A percentile compares a stretch with the other conserved stretches of the same genome.
These are phyloP conservation scores for Reutealis trisperma DNA, from an alignment of 345 rosid species.

Conservation along the genomic window DNA sequence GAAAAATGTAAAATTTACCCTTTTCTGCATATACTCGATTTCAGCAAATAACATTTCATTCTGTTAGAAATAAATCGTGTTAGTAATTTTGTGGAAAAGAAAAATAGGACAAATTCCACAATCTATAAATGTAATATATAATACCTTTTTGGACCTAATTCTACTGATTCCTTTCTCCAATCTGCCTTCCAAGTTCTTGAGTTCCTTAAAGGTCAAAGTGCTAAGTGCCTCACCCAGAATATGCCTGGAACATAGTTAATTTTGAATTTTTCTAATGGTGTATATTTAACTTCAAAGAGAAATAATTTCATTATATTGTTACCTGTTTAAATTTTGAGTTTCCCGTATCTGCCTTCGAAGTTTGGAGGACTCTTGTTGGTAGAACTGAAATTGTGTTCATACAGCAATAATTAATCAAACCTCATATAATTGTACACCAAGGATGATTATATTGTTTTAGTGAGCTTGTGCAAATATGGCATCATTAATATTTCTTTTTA, in stretches of 20 bases:
- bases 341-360: conserved; percentile 26
- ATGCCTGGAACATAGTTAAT: conserved; percentile 10
- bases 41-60: conserved; percentile 30
- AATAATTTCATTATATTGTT: background rate
- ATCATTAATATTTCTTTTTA: too few species aligned
- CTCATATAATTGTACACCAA: too few species aligned
- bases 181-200: conserved; percentile 26
- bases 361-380: conserved; percentile 28
- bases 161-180: conserved; percentile 32
- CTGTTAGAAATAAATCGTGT: conserved; percentile 27
- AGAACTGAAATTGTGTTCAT: conserved; percentile 11
- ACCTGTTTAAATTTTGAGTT: conserved; percentile 25
- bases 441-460: too few species aligned
- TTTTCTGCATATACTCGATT: conserved; percentile 31
- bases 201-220: conserved; percentile 23
- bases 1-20: conserved; percentile 6
- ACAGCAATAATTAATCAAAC: background rate
- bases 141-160: conserved; percentile 31
- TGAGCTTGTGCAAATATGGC: too few species aligned
- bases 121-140: background rate
- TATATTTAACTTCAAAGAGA: background rate
- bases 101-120: background rate
- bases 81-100: conserved; percentile 4
- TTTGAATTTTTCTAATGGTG: too few species aligned
- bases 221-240: conserved; percentile 27